Evolutionary conservation across 768 basidiomycete genomes (phyloP).

Genomic region (Boletus barrowsii): DNA sequence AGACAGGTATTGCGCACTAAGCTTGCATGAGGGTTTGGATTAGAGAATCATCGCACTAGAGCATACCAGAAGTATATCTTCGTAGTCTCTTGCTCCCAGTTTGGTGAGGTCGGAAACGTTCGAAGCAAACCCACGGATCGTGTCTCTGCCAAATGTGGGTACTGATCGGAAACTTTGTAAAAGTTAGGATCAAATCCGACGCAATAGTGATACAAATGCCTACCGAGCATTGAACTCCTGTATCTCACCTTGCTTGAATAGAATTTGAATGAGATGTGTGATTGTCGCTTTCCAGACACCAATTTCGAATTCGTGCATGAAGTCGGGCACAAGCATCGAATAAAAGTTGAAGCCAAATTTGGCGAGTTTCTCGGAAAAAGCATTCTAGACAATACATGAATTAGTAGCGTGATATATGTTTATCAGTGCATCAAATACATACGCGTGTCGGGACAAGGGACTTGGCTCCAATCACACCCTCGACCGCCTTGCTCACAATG

Average conservation of each 20-base stretch:
- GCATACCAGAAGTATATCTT: background rate
- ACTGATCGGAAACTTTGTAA: background rate
- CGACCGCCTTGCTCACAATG: background rate
- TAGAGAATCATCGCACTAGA: background rate
- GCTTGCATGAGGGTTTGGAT: background rate
- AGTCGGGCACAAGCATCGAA: conserved; percentile 26
- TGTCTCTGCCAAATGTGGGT: background rate
- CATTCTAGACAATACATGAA: conserved; percentile 20
- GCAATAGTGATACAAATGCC: background rate
- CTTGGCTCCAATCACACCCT: background rate
- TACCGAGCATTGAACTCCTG: background rate
- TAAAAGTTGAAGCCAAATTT: conserved; percentile 25
- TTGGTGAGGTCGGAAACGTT: background rate
- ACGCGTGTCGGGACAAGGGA: background rate
- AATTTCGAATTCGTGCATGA: conserved; percentile 4
- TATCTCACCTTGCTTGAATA: background rate
- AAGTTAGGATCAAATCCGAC: background rate
- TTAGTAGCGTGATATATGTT: background rate
- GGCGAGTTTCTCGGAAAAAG: conserved; percentile 26
- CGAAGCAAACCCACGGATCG: background rate
- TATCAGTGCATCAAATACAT: background rate
- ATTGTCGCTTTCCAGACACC: background rate
- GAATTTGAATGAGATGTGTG: background rate
- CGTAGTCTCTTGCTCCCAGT: background rate
- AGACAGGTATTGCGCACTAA: background rate